Evolutionary conservation across 768 basidiomycete genomes (phyloP).

Genomic region (Boletus rufocinnamomeus): DNA sequence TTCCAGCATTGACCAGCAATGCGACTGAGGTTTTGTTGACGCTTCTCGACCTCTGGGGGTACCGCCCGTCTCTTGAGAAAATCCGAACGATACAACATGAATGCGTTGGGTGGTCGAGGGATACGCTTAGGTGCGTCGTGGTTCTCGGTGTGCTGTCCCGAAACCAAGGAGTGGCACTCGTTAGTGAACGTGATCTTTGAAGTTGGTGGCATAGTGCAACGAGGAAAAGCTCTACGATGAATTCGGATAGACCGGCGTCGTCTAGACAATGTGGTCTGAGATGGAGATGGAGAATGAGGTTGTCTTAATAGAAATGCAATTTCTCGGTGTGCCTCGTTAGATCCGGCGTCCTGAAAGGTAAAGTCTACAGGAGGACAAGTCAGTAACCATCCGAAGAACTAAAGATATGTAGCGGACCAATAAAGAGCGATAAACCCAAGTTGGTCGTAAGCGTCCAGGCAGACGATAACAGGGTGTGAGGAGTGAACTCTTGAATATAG

Average conservation of each 20-base stretch:
- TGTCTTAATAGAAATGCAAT: background rate
- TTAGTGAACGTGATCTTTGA: constrained; percentile 3
- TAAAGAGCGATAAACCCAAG: constrained; percentile 2
- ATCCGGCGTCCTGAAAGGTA: background rate
- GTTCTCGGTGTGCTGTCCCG: background rate
- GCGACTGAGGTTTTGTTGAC: constrained; percentile 56
- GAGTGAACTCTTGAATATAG: background rate
- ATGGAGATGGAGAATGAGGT: background rate
- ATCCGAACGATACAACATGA: constrained; percentile 58
- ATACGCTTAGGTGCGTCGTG: constrained; percentile 33
- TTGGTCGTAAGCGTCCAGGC: constrained; percentile 14
- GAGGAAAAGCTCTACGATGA: background rate
- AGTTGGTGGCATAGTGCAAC: constrained; percentile 8
- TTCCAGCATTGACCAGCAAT: constrained; percentile 58
- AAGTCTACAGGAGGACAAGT: constrained; percentile 1
- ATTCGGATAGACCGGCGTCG: constrained; percentile 1
- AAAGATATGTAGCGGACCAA: constrained; percentile 8
- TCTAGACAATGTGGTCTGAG: background rate
- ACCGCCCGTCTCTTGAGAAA: constrained; percentile 46
- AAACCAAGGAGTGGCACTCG: constrained; percentile 9
- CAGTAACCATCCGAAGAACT: background rate
- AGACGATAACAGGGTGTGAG: constrained; percentile 7
- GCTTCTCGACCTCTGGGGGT: constrained; percentile 46
- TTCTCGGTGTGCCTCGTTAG: background rate
- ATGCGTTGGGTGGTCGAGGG: constrained; percentile 56